phyloP scores from a whole-genome alignment of 83 land plant genomes.

The Larix sibirica region DNA sequence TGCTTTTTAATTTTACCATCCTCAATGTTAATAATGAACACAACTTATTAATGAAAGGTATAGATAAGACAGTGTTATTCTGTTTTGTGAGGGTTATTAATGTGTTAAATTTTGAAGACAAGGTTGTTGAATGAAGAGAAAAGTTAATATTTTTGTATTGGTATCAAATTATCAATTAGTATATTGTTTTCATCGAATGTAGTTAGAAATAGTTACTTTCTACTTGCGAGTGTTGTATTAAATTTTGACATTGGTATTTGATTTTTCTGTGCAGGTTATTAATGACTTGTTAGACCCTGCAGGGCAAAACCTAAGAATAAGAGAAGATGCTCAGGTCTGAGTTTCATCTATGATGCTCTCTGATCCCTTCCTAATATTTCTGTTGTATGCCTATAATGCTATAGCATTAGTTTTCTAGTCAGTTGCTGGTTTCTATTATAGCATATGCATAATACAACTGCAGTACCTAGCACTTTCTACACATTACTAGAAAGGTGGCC shows the following conservation, averaged over 20 bases:
- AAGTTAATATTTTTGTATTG: background rate
- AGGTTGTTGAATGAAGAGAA: background rate
- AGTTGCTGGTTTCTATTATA: background rate
- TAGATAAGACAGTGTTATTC: no score
- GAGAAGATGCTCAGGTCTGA: constrained; percentile 92
- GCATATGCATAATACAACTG: background rate
- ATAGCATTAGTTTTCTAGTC: background rate
- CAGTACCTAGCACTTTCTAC: background rate
- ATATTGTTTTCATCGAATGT: background rate
- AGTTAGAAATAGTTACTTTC: background rate
- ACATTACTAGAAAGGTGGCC: background rate
- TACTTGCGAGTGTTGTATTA: background rate
- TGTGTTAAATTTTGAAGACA: no score
- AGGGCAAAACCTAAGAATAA: constrained; percentile 89
- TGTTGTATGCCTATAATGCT: background rate
- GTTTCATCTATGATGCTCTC: background rate
- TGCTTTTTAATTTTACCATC: no score
- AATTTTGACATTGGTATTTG: background rate
- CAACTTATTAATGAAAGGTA: no score
- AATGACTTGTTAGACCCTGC: constrained; percentile 94
- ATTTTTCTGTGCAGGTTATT: constrained; percentile 64
- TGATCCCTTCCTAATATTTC: background rate
- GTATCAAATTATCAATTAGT: background rate
- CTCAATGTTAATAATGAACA: no score
- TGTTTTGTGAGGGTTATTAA: no score